Evolutionary conservation across 2,329 filamentous ascomycete genomes (phyloP).

Genomic region (Alternaria dauci): DNA sequence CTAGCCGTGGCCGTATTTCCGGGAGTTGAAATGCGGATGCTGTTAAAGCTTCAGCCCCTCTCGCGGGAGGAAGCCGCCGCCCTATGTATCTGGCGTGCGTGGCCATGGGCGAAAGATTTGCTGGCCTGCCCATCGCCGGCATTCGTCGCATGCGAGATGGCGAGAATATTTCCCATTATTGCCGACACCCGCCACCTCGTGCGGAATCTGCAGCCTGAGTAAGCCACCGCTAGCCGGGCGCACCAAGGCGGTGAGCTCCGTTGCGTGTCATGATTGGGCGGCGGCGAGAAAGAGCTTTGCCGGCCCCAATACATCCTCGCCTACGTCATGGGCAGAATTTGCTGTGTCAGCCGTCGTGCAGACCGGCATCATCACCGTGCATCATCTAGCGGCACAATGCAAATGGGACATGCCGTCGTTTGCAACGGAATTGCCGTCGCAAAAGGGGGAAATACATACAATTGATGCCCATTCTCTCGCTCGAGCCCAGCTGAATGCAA

Average conservation of each 20-base stretch:
- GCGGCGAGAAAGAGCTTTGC: background rate
- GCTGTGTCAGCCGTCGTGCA: slow-evolving; percentile 10
- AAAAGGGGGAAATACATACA: background rate
- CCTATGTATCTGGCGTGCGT: slow-evolving; percentile 2
- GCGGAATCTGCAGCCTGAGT: slow-evolving; percentile 7
- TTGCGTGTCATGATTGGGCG: background rate
- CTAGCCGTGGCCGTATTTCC: slow-evolving; percentile 10
- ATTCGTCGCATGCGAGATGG: background rate
- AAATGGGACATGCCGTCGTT: background rate
- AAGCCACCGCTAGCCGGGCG: slow-evolving; percentile 11
- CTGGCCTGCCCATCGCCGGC: background rate
- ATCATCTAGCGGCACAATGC: slow-evolving; percentile 1
- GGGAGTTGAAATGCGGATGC: slow-evolving; percentile 5
- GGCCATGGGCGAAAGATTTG: background rate
- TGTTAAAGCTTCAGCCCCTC: background rate
- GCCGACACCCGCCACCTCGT: background rate
- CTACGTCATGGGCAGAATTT: slow-evolving; percentile 13
- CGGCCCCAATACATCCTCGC: background rate
- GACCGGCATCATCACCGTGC: slow-evolving; percentile 10
- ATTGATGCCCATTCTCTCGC: background rate
- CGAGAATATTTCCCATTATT: background rate
- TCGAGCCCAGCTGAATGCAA: background rate
- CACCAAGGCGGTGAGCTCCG: slow-evolving; percentile 3
- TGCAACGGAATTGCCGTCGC: background rate
- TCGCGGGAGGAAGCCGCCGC: background rate